Evolutionary conservation across 306 rosid species (phyloP).

Genomic region (Datisca glomerata): DNA sequence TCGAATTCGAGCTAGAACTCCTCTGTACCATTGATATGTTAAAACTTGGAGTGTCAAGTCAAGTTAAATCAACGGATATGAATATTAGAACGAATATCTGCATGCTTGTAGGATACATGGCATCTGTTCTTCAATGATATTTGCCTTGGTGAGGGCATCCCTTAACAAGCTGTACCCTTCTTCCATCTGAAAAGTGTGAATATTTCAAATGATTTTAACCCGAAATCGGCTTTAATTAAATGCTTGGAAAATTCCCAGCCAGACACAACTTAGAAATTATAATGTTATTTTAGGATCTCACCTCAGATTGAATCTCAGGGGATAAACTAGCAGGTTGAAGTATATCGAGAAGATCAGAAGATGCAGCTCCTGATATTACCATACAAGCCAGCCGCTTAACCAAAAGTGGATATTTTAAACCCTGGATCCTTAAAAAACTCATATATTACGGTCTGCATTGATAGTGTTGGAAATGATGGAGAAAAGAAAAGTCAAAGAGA

Average conservation of each 20-base stretch:
- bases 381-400: constrained; percentile 90
- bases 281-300: constrained; percentile 10
- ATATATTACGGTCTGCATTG: background rate
- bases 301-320: constrained; percentile 47
- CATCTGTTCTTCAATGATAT: constrained; percentile 35
- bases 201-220: background rate
- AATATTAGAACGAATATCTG: constrained; percentile 4
- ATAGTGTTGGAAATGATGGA: background rate
- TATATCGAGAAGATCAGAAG: constrained; percentile 56
- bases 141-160: constrained; percentile 36
- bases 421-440: constrained; percentile 35
- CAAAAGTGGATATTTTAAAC: constrained; percentile 72
- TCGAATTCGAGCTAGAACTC: constrained; percentile 64
- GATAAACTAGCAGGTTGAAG: constrained; percentile 77
- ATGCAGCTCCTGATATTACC: constrained; percentile 59
- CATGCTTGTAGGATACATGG: constrained; percentile 58
- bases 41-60: constrained; percentile 56
- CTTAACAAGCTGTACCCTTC: constrained; percentile 54
- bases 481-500: constrained; percentile 1
- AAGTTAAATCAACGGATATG: constrained; percentile 1
- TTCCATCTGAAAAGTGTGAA: constrained; percentile 53
- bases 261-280: too few species aligned
- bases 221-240: too few species aligned
- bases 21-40: constrained; percentile 69
- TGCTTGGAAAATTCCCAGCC: too few species aligned